phyloP scores from a whole-genome alignment of 495 filamentous ascomycete species.

The Aspergillus cristatus region DNA sequence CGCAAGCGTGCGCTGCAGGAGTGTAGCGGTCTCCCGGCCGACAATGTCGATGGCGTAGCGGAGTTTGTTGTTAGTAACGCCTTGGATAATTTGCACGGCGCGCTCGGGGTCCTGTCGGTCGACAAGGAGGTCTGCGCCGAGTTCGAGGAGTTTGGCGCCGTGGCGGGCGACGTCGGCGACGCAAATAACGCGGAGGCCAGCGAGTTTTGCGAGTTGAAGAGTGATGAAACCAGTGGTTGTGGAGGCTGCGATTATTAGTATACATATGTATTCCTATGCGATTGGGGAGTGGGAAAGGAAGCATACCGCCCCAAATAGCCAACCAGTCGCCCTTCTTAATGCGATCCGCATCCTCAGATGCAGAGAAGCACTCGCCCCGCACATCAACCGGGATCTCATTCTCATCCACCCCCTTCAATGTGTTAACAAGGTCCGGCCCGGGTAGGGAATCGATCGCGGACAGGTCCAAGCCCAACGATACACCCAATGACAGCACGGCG shows the following conservation, averaged over 20 bases:
- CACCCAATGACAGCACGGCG: constrained; percentile 47
- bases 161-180: constrained; percentile 54
- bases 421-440: constrained; percentile 45
- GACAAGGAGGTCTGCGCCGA: constrained; percentile 50
- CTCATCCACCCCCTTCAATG: constrained; percentile 28
- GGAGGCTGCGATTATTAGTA: constrained; percentile 30
- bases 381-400: constrained; percentile 44
- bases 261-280: background rate
- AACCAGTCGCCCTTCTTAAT: constrained; percentile 51
- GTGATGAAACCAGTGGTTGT: constrained; percentile 52
- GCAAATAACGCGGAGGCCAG: constrained; percentile 46
- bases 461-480: constrained; percentile 55
- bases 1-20: constrained; percentile 39
- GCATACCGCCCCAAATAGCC: constrained; percentile 58
- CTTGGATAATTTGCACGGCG: constrained; percentile 51
- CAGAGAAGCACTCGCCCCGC: constrained; percentile 41
- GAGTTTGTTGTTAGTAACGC: constrained; percentile 41
- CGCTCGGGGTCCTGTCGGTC: constrained; percentile 51
- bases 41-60: constrained; percentile 56
- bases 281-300: background rate
- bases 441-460: constrained; percentile 16
- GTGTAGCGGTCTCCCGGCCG: constrained; percentile 47
- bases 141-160: constrained; percentile 42
- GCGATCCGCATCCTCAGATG: constrained; percentile 31
- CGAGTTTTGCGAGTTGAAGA: constrained; percentile 51